Conservation (phyloP, 768 basidiomycete genomes). For the Crepidotus variabilis region DNA sequence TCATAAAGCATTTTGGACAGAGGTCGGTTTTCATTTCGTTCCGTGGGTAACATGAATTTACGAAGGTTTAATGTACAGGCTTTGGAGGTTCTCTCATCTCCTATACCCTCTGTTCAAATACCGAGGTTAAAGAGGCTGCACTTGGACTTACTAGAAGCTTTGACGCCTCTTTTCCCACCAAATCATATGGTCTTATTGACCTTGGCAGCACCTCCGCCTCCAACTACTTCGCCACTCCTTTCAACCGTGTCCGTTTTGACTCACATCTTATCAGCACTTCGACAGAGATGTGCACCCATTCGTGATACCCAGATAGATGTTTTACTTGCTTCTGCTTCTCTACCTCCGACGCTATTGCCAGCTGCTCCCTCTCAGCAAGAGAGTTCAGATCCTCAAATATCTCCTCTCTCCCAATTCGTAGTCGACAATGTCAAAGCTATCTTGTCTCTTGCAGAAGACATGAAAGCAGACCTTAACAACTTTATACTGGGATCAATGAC, state of each 20-base stretch:
- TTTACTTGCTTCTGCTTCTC: constrained; percentile 31
- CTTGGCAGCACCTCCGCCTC: constrained; percentile 57
- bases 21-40: constrained; percentile 39
- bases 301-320: constrained; percentile 53
- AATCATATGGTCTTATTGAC: constrained; percentile 45
- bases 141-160: constrained; percentile 44
- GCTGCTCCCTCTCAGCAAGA: not conserved
- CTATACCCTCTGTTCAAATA: constrained; percentile 56
- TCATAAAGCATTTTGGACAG: constrained; percentile 72
- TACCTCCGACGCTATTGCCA: constrained; percentile 14
- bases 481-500: constrained; percentile 64
- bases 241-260: constrained; percentile 52
- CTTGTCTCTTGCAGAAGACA: constrained; percentile 50
- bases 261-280: constrained; percentile 48
- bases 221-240: constrained; percentile 64
- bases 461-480: constrained; percentile 67
- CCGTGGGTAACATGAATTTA: not conserved
- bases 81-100: constrained; percentile 48
- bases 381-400: not conserved
- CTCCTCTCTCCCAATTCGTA: constrained; percentile 44
- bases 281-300: constrained; percentile 62
- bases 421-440: constrained; percentile 43
- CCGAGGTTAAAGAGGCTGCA: constrained; percentile 55
- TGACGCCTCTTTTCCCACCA: constrained; percentile 57
- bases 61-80: constrained; percentile 36